These are phyloP conservation scores for Thuja plicata DNA, from an alignment of 83 land plant genomes.

Conservation along the genomic window DNA sequence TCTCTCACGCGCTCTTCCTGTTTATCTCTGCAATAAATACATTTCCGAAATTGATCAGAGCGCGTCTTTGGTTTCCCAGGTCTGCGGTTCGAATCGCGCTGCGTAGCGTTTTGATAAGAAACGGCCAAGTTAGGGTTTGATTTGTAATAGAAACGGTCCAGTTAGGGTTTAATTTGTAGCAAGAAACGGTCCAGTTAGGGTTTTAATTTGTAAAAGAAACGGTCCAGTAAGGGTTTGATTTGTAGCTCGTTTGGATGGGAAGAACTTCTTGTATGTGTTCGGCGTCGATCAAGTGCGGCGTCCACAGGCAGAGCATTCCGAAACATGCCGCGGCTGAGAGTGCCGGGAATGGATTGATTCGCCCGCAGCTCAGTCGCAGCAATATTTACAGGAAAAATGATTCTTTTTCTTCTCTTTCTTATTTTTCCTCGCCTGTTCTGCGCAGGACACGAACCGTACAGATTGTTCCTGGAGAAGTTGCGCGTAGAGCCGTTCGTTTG, in stretches of 20 bases:
- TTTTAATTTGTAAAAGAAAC: not conserved
- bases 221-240: not conserved
- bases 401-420: not conserved
- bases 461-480: not conserved
- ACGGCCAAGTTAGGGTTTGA: not conserved
- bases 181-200: not conserved
- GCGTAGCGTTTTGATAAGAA: no score
- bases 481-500: not conserved
- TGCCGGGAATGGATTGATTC: not conserved
- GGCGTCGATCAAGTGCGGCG: not conserved
- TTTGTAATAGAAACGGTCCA: no score
- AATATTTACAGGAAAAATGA: not conserved
- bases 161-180: no score
- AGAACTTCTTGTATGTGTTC: conserved; percentile 5
- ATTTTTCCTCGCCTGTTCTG: not conserved
- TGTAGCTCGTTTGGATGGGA: not conserved
- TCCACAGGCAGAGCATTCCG: conserved; percentile 1
- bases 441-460: not conserved
- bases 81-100: not conserved
- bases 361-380: not conserved
- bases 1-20: not conserved
- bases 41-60: not conserved
- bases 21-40: not conserved
- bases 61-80: not conserved
- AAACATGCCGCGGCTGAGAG: not conserved